These are phyloP conservation scores for Cryptosporidium sp. DNA, from an alignment of 169 alveolate genomes.

Conservation along the genomic window DNA sequence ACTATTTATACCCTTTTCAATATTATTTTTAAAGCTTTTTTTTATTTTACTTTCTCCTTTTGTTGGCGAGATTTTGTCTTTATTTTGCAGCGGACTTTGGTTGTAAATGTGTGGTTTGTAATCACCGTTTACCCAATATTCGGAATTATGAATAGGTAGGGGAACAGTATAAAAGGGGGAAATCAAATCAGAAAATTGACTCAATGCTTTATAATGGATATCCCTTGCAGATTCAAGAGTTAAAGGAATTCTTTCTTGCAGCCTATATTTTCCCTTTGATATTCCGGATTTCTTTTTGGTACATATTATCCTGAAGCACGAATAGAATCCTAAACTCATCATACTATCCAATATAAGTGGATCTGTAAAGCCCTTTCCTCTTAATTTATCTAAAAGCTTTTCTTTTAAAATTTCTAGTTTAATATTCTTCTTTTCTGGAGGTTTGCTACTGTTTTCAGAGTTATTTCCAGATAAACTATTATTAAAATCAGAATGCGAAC, in stretches of 20 bases:
- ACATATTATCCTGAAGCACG: constrained; percentile 58
- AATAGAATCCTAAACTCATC: constrained; percentile 58
- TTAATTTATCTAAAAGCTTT: constrained; percentile 13
- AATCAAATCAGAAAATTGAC: not conserved
- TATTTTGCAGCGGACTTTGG: not conserved
- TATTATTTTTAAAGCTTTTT: not conserved
- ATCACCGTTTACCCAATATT: constrained; percentile 32
- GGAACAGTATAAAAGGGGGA: constrained; percentile 28
- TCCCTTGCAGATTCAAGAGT: constrained; percentile 36
- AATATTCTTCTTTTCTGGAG: not conserved
- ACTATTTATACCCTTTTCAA: not conserved
- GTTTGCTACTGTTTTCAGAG: not conserved
- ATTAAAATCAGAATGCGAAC: not conserved
- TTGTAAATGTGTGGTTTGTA: not conserved
- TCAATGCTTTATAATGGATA: constrained; percentile 22
- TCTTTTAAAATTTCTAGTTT: not conserved
- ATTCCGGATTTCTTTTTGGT: not conserved
- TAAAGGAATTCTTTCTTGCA: constrained; percentile 11
- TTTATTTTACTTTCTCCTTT: not conserved
- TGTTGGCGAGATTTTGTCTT: not conserved
- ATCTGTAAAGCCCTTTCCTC: constrained; percentile 55
- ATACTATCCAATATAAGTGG: constrained; percentile 63
- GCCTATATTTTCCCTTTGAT: not conserved
- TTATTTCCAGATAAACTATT: not conserved
- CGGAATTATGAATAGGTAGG: constrained; percentile 39